phyloP scores from a whole-genome alignment of 208 protist species.

The Crithidia sp. region DNA sequence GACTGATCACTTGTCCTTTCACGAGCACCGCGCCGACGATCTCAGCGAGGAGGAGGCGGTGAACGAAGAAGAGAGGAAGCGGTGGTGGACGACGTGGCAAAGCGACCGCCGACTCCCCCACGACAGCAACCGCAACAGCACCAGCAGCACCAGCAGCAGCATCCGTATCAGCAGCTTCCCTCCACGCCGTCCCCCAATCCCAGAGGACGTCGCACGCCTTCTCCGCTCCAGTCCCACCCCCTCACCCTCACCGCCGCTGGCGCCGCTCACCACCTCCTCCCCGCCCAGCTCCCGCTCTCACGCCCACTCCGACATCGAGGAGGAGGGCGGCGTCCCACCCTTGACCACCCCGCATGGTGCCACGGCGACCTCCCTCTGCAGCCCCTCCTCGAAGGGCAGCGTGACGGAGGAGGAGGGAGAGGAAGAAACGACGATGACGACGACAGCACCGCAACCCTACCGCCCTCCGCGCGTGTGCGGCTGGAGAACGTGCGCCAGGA shows the following conservation, averaged over 20 bases:
- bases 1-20: too few relatives aligned
- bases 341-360: conserved; percentile 10
- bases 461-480: conserved; percentile 8
- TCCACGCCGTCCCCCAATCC: too few relatives aligned
- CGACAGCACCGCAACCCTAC: not conserved
- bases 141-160: too few relatives aligned
- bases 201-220: too few relatives aligned
- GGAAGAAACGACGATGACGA: conserved; percentile 1
- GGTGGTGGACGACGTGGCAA: too few relatives aligned
- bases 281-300: conserved; percentile 1
- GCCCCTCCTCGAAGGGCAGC: not conserved
- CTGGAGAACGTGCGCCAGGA: conserved; percentile 29
- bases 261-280: not conserved
- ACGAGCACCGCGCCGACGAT: not conserved
- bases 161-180: too few relatives aligned
- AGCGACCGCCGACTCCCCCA: too few relatives aligned
- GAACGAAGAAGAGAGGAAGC: not conserved
- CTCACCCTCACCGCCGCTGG: not conserved
- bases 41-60: not conserved
- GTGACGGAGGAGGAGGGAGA: not conserved
- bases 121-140: too few relatives aligned
- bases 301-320: conserved; percentile 3
- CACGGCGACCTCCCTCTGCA: not conserved
- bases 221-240: too few relatives aligned
- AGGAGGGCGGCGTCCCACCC: not conserved